Base-by-base conservation (phyloP, 1,284 basidiomycete genomes). In the Tremellales sp. region DNA sequence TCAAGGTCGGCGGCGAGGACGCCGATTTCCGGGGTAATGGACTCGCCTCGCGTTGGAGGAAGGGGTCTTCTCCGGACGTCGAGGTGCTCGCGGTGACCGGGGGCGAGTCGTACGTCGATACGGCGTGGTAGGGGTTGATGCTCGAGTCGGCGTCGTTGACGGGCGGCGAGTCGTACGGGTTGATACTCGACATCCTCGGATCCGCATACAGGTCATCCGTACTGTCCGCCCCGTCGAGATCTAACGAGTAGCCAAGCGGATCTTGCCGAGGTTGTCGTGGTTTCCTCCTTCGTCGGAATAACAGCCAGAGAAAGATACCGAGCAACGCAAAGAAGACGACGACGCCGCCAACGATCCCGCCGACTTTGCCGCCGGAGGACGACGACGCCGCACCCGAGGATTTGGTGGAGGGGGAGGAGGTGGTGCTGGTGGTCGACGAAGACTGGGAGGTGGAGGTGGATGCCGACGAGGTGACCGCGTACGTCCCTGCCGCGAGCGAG, bases 321-420 rank as follows among this genome's bases (percentile, higher is more conserved):
- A 57, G 16, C 2, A 64, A 25, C 9, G 46, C 54, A 6, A 61
- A 25, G 3, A 31, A 33, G 14, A 47, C 57, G 1, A 63, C 26
- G 14, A 54, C 50, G 2, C 58, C 63, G 19, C 62, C 49, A 10
- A 56, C 60, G 10, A 63, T 47, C 2, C 61, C 63, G 3, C 61
- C 63, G 5, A 66, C 61, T 3, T 47, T 58, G 10, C 61, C 60
- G 13, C 52, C 52, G 7, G 51, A 46, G 2, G 39, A 44, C 24
- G n/a, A 14, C 5, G 47, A 27, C 6, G 16, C 16, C 16, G 7
- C n/a, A 7, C 43, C 45, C 5, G 29, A 16, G 24, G 26, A n/a
- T n/a, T 40, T 40, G 22, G 39, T 44, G 4, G 43, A 19, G 25
- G 25, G 19, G 3, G 51, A 51, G 14, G 43, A 21, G 7, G 16